phyloP scores from a whole-genome alignment of 2,329 filamentous ascomycete genomes.

The Exophiala sp. region DNA sequence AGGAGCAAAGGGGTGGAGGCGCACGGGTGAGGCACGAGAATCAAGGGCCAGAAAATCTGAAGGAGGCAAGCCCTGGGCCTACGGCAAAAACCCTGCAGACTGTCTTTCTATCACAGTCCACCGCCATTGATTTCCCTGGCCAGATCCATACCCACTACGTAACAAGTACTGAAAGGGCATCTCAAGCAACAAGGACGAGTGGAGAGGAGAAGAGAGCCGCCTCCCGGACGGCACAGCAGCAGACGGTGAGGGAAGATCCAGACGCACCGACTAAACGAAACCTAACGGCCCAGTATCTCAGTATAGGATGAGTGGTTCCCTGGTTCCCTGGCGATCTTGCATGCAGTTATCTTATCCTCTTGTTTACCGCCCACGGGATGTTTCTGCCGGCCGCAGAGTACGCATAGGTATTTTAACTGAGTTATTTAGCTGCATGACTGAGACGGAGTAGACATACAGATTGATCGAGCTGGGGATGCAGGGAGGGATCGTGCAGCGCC shows the following conservation, averaged over 20 bases:
- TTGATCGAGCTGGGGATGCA: neutral
- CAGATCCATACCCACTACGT: too few relatives aligned
- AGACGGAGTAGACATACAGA: neutral
- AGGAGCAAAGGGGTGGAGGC: neutral
- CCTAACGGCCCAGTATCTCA: too few relatives aligned
- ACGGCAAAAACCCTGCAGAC: too few relatives aligned
- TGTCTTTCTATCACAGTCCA: too few relatives aligned
- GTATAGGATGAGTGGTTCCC: too few relatives aligned
- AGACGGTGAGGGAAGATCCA: neutral
- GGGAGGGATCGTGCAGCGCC: too few relatives aligned
- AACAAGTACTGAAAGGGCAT: neutral
- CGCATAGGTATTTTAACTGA: neutral
- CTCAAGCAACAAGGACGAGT: neutral
- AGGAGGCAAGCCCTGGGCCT: neutral
- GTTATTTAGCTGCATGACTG: neutral
- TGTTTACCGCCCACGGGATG: too few relatives aligned
- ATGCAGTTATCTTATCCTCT: too few relatives aligned
- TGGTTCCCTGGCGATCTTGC: too few relatives aligned
- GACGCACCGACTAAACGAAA: neutral
- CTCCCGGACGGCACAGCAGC: neutral
- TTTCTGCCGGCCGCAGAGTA: neutral
- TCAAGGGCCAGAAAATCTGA: conserved; percentile 1
- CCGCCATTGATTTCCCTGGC: too few relatives aligned
- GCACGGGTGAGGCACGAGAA: neutral
- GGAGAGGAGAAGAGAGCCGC: conserved; percentile 1